A percentile compares a stretch with the other conserved stretches of the same genome.
Evolutionary conservation across 2,329 filamentous ascomycete species (phyloP).

Genomic region (Arthrocladium fulminans): DNA sequence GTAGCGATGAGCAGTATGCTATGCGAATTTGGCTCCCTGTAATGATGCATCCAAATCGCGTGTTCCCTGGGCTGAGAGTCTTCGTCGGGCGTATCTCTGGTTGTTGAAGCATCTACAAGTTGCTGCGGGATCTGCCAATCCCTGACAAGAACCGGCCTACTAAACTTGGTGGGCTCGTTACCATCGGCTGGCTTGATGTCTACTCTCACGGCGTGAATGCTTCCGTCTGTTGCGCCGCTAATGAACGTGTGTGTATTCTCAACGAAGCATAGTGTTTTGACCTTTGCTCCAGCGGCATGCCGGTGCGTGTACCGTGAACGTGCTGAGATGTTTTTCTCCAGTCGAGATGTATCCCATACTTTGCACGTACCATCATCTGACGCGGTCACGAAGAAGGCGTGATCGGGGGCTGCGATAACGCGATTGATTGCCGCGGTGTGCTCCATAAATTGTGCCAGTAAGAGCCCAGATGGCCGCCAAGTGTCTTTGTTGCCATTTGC

Average conservation of each 20-base stretch:
- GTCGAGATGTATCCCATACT: slow-evolving; percentile 81
- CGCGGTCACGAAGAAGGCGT: slow-evolving; percentile 87
- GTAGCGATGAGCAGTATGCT: slow-evolving; percentile 84
- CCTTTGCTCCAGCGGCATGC: slow-evolving; percentile 60
- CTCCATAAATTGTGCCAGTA: slow-evolving; percentile 83
- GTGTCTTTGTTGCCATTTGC: slow-evolving; percentile 39
- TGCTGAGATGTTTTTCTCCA: slow-evolving; percentile 86
- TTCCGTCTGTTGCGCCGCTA: slow-evolving; percentile 82
- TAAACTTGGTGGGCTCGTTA: slow-evolving; percentile 60
- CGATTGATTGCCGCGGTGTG: slow-evolving; percentile 76
- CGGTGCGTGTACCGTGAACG: slow-evolving; percentile 78
- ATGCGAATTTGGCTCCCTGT: slow-evolving; percentile 61
- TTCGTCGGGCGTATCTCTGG: slow-evolving; percentile 44
- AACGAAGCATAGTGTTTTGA: slow-evolving; percentile 79
- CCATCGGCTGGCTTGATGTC: slow-evolving; percentile 51
- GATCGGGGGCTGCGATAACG: slow-evolving; percentile 75
- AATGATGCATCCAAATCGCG: slow-evolving; percentile 87
- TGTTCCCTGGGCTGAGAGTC: slow-evolving; percentile 67
- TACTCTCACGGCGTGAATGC: slow-evolving; percentile 82
- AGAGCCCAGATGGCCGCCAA: slow-evolving; percentile 75
- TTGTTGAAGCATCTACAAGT: slow-evolving; percentile 17
- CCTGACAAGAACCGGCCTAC: slow-evolving; percentile 65
- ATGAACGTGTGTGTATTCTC: slow-evolving; percentile 91
- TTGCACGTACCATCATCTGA: slow-evolving; percentile 86
- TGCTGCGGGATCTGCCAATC: slow-evolving; percentile 62